A percentile compares a stretch with the other conserved stretches of the same genome.
These are phyloP conservation scores for Calonectria leucothoes DNA, from an alignment of 2,329 filamentous ascomycete species.

Conservation along the genomic window DNA sequence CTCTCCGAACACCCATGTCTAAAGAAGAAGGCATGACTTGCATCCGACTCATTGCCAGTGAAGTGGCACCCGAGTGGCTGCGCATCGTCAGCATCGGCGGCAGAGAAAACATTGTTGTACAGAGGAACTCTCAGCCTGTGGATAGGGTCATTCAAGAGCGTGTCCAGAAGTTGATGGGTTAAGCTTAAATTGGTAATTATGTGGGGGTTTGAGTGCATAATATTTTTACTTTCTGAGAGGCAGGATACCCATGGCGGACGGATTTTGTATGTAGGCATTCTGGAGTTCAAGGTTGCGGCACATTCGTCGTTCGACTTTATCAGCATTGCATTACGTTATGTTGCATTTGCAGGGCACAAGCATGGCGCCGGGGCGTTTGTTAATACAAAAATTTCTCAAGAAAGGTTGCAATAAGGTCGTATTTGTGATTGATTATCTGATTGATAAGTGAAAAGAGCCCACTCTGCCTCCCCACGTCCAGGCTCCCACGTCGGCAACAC, in stretches of 20 bases:
- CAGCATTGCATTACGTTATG: conserved; percentile 9
- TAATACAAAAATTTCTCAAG: conserved; percentile 21
- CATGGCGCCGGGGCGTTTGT: conserved; percentile 31
- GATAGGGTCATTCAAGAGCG: conserved; percentile 51
- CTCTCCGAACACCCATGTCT: conserved; percentile 67
- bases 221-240: background rate
- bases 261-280: conserved; percentile 11
- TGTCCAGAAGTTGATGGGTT: conserved; percentile 49
- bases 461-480: background rate
- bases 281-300: conserved; percentile 13
- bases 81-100: conserved; percentile 63
- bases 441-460: background rate
- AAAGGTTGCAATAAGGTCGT: conserved; percentile 3
- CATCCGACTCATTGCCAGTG: conserved; percentile 62
- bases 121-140: conserved; percentile 55
- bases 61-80: conserved; percentile 69
- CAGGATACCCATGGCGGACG: conserved; percentile 31
- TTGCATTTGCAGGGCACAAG: conserved; percentile 33
- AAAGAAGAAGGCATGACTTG: conserved; percentile 63
- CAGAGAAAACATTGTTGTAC: conserved; percentile 68
- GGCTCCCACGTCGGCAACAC: background rate
- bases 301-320: background rate
- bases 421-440: conserved; percentile 22
- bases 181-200: background rate
- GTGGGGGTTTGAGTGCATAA: background rate